A percentile compares a stretch with the other conserved stretches of the same genome.
Evolutionary conservation across 2,329 filamentous ascomycete species (phyloP).

Genomic region (Cadophora sp.): DNA sequence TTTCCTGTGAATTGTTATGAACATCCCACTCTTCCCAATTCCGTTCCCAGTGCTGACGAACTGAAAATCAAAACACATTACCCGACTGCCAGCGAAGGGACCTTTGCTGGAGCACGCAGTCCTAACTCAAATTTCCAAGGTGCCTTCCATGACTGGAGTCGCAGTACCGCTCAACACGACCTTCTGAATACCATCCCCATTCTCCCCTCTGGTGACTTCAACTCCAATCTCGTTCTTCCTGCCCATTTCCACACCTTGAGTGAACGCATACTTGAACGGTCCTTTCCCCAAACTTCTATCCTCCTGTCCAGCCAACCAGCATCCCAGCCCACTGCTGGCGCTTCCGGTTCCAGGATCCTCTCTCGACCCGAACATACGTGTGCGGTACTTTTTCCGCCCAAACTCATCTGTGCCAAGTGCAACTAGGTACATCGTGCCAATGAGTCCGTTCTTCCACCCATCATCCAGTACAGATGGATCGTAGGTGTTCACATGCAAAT

Average conservation of each 20-base stretch:
- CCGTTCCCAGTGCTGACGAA: too few relatives aligned
- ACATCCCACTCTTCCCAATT: too few relatives aligned
- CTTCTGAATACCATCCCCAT: constrained; percentile 23
- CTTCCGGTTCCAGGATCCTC: constrained; percentile 70
- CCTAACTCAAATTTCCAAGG: constrained; percentile 16
- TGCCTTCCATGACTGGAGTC: constrained; percentile 32
- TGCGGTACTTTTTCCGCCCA: constrained; percentile 46
- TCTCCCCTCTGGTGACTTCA: constrained; percentile 16
- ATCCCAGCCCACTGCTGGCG: constrained; percentile 61
- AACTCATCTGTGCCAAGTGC: constrained; percentile 49
- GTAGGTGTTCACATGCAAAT: constrained; percentile 43
- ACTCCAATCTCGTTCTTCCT: constrained; percentile 33
- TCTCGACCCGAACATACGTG: constrained; percentile 63
- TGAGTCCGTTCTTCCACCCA: constrained; percentile 61
- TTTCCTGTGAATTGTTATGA: too few relatives aligned
- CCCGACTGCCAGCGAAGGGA: too few relatives aligned
- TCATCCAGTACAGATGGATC: constrained; percentile 50
- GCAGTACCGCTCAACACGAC: constrained; percentile 31
- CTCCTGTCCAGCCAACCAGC: constrained; percentile 57
- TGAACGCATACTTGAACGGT: constrained; percentile 55
- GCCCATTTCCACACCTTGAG: constrained; percentile 73
- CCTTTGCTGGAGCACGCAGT: too few relatives aligned
- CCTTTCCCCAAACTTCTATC: constrained; percentile 35
- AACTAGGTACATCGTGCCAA: constrained; percentile 63
- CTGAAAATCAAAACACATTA: too few relatives aligned